Evolutionary conservation across 352 stramenopile species (phyloP), one percentile per base, ranked within the genome.

Genomic region (Phytophthora podocarpi): DNA sequence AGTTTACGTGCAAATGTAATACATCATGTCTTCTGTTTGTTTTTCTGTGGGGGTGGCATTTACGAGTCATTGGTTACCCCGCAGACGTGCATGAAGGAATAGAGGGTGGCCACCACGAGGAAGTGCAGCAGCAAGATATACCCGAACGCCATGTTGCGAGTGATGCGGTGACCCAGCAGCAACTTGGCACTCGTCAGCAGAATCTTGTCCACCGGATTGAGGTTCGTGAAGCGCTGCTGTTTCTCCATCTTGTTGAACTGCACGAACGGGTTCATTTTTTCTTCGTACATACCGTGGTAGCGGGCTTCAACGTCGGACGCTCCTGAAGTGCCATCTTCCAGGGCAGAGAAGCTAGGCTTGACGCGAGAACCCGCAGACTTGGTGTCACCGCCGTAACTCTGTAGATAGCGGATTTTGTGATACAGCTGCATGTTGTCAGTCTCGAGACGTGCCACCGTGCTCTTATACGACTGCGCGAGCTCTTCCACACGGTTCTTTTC

Each of bases 341-440:
- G 42, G 3, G 55, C 41, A 7, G 35, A 45, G n/a, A 70, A 67
- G 15, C 30, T 65, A 1, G 63, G 68, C 11, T 62, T 63, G 1
- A 72, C 30, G 13, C 68, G 58, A 40, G 63, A 62, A 7, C 48
- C 34, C 7, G 36, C 45, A 39, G 57, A 49, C 24, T 61, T 67
- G 24, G 36, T 65, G 23, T 59, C 72, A 3, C 59, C 60, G n/a
- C 75, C 67, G 55, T 92, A 93, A 68, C 80, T 96, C 48, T 94
- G 81, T 43, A 96, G 47, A 54, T 91, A 94, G 4, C 87, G 80
- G 47, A 97, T 91, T 70, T 97, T 97, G 63, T 97, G 81, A 57
- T 96, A 96, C 12, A 97, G 67, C 59, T 95, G 82, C 75, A 97
- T 91, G 74, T 97, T 97, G 71, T 97, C 90, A 0, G 76, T 79